phyloP scores from a whole-genome alignment of 169 alveolate species.

The Cryptosporidium baileyi region DNA sequence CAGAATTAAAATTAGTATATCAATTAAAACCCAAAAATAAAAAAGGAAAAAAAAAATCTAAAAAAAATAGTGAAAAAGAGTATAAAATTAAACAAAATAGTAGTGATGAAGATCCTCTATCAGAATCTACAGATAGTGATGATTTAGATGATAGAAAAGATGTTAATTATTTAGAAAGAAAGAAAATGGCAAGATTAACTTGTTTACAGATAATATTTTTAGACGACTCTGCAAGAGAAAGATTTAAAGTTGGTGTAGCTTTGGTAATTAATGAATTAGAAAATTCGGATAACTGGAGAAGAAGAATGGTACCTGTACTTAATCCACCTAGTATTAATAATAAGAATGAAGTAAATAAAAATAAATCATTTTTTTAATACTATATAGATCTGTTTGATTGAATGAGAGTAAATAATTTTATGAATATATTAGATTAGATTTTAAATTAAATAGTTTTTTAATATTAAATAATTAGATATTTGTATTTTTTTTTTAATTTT shows the following conservation, averaged over 20 bases:
- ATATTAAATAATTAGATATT: too few species aligned
- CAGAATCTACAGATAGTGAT: slow-evolving; percentile 9
- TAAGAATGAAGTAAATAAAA: neutral
- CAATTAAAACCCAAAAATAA: slow-evolving; percentile 9
- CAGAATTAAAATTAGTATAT: slow-evolving; percentile 51
- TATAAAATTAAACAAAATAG: neutral
- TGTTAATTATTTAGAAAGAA: slow-evolving; percentile 21
- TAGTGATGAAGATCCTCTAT: slow-evolving; percentile 55
- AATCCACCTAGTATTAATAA: slow-evolving; percentile 13
- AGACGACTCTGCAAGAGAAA: slow-evolving; percentile 67
- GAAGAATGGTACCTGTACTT: slow-evolving; percentile 61
- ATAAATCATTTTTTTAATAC: too few species aligned
- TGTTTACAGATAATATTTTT: slow-evolving; percentile 32
- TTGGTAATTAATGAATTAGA: slow-evolving; percentile 44
- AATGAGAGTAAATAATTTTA: too few species aligned
- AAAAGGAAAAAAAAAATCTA: neutral
- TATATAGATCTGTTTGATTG: too few species aligned
- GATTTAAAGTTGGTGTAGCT: slow-evolving; percentile 56
- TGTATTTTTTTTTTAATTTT: too few species aligned
- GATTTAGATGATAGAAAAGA: neutral
- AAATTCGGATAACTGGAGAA: slow-evolving; percentile 60
- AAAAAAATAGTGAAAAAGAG: neutral
- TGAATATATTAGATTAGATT: too few species aligned
- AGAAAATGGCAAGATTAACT: slow-evolving; percentile 24
- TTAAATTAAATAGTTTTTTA: too few species aligned